Conservation (phyloP, 164 flowering plant genomes). For the Warburgia ugandensis region DNA sequence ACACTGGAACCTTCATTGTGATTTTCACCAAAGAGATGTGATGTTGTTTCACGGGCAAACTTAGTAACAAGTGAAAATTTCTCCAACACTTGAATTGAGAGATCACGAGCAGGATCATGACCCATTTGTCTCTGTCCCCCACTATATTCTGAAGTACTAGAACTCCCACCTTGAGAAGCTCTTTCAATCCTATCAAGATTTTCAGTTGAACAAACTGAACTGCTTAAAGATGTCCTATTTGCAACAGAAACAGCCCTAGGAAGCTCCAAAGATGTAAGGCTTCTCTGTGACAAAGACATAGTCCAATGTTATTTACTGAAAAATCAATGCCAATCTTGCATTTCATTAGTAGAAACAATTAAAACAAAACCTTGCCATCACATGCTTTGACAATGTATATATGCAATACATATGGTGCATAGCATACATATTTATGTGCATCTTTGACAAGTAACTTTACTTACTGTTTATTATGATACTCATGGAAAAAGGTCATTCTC, state of each 20-base stretch:
- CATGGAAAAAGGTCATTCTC: too few relatives aligned
- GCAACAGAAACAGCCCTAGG: conserved; percentile 74
- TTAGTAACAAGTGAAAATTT: conserved; percentile 95
- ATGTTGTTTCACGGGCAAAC: conserved; percentile 97
- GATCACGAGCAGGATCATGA: conserved; percentile 90
- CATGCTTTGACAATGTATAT: too few relatives aligned
- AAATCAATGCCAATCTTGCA: not conserved
- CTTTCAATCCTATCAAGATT: conserved; percentile 30
- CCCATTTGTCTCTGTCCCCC: conserved; percentile 51
- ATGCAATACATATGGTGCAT: too few relatives aligned
- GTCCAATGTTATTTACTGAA: not conserved
- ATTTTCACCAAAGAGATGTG: conserved; percentile 80
- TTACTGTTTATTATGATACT: too few relatives aligned
- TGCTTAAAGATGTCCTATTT: conserved; percentile 34
- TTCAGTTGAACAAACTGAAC: conserved; percentile 30
- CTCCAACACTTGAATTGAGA: conserved; percentile 87
- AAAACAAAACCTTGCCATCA: too few relatives aligned
- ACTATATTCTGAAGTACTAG: conserved; percentile 26
- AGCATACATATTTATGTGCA: too few relatives aligned
- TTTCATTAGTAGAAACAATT: not conserved
- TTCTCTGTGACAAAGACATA: conserved; percentile 45
- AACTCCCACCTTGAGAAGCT: conserved; percentile 18
- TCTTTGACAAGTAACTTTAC: too few relatives aligned
- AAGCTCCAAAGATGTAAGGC: conserved; percentile 89
- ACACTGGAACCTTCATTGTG: conserved; percentile 39